Evolutionary conservation across 2,329 filamentous ascomycete species (phyloP).

Genomic region (Mollisiaceae sp.): DNA sequence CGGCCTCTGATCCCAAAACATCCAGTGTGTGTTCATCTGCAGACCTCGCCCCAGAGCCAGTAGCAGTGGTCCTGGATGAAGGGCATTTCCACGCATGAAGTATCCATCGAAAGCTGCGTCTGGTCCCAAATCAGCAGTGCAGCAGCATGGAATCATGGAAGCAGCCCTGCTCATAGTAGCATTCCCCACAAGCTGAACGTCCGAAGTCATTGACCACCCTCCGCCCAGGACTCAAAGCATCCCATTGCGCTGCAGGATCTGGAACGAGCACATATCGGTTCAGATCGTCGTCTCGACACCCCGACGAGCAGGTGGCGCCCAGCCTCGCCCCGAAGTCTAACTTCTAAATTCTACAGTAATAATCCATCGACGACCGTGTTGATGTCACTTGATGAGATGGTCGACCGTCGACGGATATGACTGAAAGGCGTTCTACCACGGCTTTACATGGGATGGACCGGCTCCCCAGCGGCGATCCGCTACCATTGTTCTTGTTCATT

Average conservation of each 20-base stretch:
- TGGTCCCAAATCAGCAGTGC: background rate
- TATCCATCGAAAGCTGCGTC: background rate
- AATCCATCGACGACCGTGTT: background rate
- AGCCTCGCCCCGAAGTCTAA: background rate
- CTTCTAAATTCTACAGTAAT: no score
- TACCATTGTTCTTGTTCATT: background rate
- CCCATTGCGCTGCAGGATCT: background rate
- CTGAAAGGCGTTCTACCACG: background rate
- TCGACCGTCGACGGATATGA: background rate
- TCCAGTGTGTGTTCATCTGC: conserved; percentile 5
- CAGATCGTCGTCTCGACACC: background rate
- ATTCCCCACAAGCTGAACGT: background rate
- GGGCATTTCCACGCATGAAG: conserved; percentile 8
- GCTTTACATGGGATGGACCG: background rate
- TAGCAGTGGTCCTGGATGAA: background rate
- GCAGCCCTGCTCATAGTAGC: conserved; percentile 8
- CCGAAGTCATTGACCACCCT: background rate
- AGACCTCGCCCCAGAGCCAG: background rate
- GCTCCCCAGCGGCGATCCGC: background rate
- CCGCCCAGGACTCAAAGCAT: background rate
- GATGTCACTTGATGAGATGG: background rate
- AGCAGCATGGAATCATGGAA: background rate
- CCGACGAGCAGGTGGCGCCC: background rate
- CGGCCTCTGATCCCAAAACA: background rate
- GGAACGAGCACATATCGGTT: background rate